Base-by-base conservation (phyloP, 306 rosid species). In the Gynostemma pentaphyllum region DNA sequence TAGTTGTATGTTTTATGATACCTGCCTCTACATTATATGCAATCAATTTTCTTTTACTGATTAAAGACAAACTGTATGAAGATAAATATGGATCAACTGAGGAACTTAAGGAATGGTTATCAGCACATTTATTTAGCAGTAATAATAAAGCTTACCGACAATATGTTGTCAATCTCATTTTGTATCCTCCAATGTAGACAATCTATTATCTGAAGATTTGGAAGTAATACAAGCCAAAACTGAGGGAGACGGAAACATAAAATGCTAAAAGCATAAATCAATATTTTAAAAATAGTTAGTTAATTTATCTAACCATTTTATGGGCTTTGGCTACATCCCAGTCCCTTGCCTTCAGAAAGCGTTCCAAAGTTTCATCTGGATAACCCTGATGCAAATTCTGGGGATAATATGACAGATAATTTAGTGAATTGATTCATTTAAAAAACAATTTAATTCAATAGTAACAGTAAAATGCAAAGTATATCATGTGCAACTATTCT, bases 261-360 rank as follows among this genome's bases (percentile, higher is more conserved):
- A 19, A 37, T 22, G 14, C n/a, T 8, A 26, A 11, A 28, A 18
- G 71, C 19, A 47, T 32, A 18, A 9, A 65, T 19, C 15, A n/a
- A 28, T 24, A 66, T 36, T 26, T 56, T 12, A 45, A 27, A 44
- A 62, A 67, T 42, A 65, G 57, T 19, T 37, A 30, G 55, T 60
- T n/a, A 44, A 71, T 70, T 71, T 59, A 60, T 74, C 81, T 68
- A 68, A 90, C 97, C 99, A 94, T 88, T 75, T 84, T 86, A 51
- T 88, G 94, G 56, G 95, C 88, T 76, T 94, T 94, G 75, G 84
- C 62, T 24, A 94, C 84, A 83, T 84, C 78, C 79, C 84, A 66
- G 30, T 94, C 99, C 80, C 99, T 80, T 21, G 95, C 99, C 78
- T 79, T 94, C 71, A 94, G 97, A 88, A 86, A 94, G 37, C 94